These are phyloP conservation scores for Paracoccidioides brasiliensis DNA, from an alignment of 2,329 filamentous ascomycete genomes.

Conservation along the genomic window DNA sequence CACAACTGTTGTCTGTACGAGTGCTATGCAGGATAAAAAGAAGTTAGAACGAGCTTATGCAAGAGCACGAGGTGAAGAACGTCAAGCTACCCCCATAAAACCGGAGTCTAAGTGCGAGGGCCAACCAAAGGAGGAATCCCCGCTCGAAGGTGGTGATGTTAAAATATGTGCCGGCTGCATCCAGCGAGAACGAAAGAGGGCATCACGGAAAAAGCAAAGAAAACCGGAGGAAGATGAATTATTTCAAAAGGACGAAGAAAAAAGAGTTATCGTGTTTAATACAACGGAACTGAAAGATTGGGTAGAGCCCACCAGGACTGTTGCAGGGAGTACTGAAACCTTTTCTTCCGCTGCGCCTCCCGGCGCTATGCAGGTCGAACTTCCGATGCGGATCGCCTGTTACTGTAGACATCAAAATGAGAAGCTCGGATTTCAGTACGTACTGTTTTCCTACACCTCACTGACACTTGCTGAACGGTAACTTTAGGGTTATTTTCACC, in stretches of 20 bases:
- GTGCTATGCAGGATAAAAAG: conserved; percentile 66
- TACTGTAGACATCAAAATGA: conserved; percentile 94
- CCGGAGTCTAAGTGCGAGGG: conserved; percentile 35
- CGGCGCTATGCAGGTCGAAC: conserved; percentile 62
- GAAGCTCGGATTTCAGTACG: conserved; percentile 67
- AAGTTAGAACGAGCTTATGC: conserved; percentile 54
- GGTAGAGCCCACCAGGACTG: conserved; percentile 48
- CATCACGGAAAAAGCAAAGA: conserved; percentile 83
- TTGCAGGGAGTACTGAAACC: conserved; percentile 34
- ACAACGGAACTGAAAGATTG: conserved; percentile 77
- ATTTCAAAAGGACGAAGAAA: conserved; percentile 68
- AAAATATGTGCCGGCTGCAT: conserved; percentile 89
- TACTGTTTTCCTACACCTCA: conserved; percentile 6
- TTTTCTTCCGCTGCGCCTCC: conserved; percentile 26
- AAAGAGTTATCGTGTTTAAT: conserved; percentile 82
- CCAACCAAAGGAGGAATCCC: conserved; percentile 54
- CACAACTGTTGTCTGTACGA: conserved; percentile 78
- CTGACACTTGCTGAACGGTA: conserved; percentile 11
- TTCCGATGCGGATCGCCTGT: conserved; percentile 91
- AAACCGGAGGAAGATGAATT: conserved; percentile 84
- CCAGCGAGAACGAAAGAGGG: conserved; percentile 77
- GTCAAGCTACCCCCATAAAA: conserved; percentile 24
- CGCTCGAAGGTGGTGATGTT: conserved; percentile 83
- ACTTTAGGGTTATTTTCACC: conserved; percentile 68
- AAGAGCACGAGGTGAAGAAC: conserved; percentile 37